These are phyloP conservation scores for Didymella arachidicola DNA, from an alignment of 2,329 filamentous ascomycete genomes.

Conservation along the genomic window DNA sequence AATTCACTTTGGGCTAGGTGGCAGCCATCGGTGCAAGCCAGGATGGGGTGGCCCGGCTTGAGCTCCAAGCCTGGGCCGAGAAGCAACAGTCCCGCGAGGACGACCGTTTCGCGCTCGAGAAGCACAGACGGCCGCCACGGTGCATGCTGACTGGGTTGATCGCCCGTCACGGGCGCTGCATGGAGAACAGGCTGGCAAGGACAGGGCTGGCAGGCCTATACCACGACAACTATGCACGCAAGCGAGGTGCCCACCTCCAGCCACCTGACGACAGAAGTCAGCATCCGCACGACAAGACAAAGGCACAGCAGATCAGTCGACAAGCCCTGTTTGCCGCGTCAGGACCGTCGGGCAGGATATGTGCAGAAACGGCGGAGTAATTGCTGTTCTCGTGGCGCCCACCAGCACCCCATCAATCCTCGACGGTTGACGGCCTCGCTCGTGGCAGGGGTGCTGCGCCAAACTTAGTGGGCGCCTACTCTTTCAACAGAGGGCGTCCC, in stretches of 20 bases:
- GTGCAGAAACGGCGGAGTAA: constrained; percentile 26
- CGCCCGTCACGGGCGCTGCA: constrained; percentile 37
- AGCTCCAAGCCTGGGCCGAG: constrained; percentile 40
- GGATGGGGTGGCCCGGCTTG: constrained; percentile 36
- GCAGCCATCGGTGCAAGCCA: constrained; percentile 33
- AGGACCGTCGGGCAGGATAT: constrained; percentile 12
- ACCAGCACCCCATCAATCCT: constrained; percentile 18
- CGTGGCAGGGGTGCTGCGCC: constrained; percentile 32
- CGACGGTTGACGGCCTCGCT: constrained; percentile 14
- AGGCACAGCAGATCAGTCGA: constrained; percentile 30
- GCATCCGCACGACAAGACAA: constrained; percentile 26
- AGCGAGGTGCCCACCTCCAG: constrained; percentile 43
- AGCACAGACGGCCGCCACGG: constrained; percentile 38
- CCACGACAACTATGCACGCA: constrained; percentile 40
- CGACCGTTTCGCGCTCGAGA: constrained; percentile 34
- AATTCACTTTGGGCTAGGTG: constrained; percentile 46
- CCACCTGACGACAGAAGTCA: constrained; percentile 38
- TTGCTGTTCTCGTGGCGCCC: constrained; percentile 30
- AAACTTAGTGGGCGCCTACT: constrained; percentile 49
- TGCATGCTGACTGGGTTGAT: constrained; percentile 48
- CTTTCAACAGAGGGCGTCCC: constrained; percentile 32
- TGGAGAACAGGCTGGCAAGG: constrained; percentile 19
- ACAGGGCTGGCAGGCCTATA: constrained; percentile 20
- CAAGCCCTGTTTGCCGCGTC: constrained; percentile 23
- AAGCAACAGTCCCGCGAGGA: constrained; percentile 28